Evolutionary conservation across 2,329 filamentous ascomycete genomes (phyloP).

Genomic region (Fusarium robinianum): DNA sequence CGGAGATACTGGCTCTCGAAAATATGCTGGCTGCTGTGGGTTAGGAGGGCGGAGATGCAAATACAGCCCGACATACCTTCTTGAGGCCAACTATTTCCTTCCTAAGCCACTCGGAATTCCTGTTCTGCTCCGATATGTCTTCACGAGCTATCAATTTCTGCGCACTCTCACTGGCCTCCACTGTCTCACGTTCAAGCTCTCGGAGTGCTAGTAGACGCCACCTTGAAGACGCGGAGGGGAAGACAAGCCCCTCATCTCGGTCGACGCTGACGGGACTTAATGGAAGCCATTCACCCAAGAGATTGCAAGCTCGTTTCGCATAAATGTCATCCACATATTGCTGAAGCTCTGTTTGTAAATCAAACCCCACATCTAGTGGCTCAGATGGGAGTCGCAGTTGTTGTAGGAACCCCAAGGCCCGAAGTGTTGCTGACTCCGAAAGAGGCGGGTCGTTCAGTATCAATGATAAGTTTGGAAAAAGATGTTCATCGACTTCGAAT

Average conservation of each 20-base stretch:
- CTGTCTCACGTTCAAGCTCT: constrained; percentile 35
- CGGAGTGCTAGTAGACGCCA: constrained; percentile 33
- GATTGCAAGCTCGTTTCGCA: constrained; percentile 22
- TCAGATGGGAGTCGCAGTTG: constrained; percentile 29
- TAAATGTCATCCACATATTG: constrained; percentile 28
- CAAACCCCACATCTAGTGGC: constrained; percentile 32
- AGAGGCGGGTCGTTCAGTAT: not conserved
- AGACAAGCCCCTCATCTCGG: constrained; percentile 37
- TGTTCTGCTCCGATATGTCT: not conserved
- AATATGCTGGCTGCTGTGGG: constrained; percentile 1
- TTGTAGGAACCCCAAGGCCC: constrained; percentile 1
- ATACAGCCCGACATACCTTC: not conserved
- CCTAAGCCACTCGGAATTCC: not conserved
- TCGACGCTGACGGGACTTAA: constrained; percentile 27
- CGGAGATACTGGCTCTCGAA: constrained; percentile 31
- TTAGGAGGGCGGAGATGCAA: not conserved
- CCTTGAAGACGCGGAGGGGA: constrained; percentile 28
- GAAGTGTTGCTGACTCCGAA: constrained; percentile 2
- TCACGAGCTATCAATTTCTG: not conserved
- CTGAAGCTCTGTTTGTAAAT: constrained; percentile 27
- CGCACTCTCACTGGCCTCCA: constrained; percentile 3
- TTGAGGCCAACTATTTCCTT: not conserved
- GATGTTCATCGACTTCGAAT: not conserved
- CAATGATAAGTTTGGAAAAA: not conserved
- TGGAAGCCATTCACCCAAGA: constrained; percentile 40